Evolutionary conservation across 495 filamentous ascomycete species (phyloP), one percentile per base, ranked within the genome.

Genomic region (Neurospora sp.): DNA sequence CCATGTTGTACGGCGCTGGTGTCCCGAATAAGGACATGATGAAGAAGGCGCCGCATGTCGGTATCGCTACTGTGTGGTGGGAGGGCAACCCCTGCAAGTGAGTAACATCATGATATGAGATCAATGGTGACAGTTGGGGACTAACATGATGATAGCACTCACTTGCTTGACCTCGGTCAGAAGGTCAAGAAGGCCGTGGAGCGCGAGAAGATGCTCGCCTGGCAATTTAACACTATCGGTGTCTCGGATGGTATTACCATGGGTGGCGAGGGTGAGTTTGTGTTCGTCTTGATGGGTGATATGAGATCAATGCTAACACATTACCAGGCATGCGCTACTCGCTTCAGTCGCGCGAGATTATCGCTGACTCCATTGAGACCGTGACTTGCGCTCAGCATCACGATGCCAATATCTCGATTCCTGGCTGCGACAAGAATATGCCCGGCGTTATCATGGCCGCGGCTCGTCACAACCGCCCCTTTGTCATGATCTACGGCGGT

Each of bases 381-480:
- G 92, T 96, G 5, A 97, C 94, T 2, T 96, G 92, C 77, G 92
- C 91, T 8, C 91, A 93, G 80, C 91, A 89, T 71, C 94, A 99
- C 80, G 96, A 99, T 76, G 96, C 96, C 71, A 96, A 94, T 79
- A 94, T 99, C 77, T 89, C 93, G 34, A 95, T 99, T 75, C 94
- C 96, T 2, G 96, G 96, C 11, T 99, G 96, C 79, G 96, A 99
- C 82, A 99, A 99, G 86, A 99, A 99, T 77, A 99, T 99, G 96
- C 96, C 96, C 2, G 96, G 96, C 73, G 85, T 88, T 4, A 77
- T 89, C 59, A 89, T 89, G 84, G 87, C 86, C 0, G 87, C 87
- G 81, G 93, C 94, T 15, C 88, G 96, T 48, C 94, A 97, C 82
- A 98, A 99, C 83, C 89, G 95, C 19, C 96, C 96, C 6, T 89